Percentiles rank a stretch among this genome's conserved stretches.
These are phyloP conservation scores for Lactarius trivialis DNA, from an alignment of 768 basidiomycete species.

Conservation along the genomic window DNA sequence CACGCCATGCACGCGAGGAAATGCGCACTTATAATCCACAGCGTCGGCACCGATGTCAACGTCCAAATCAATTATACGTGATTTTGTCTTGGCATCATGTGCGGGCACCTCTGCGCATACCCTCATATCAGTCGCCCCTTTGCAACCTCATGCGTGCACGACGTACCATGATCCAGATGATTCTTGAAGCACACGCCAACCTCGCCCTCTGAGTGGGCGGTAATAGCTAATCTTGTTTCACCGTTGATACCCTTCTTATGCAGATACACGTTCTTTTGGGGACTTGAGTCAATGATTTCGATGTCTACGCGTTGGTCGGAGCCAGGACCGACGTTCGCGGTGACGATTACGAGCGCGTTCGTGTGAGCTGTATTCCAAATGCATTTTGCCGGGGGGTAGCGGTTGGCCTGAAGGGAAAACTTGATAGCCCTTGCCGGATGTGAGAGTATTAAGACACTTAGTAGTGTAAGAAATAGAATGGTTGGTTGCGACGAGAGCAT, in stretches of 20 bases:
- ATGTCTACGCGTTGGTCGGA: slow-evolving; percentile 81
- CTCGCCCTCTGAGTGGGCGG: slow-evolving; percentile 88
- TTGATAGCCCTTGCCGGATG: slow-evolving; percentile 61
- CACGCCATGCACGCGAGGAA: background rate
- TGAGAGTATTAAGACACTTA: slow-evolving; percentile 27
- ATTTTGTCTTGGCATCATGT: slow-evolving; percentile 43
- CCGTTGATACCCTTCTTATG: slow-evolving; percentile 82
- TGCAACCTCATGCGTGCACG: background rate
- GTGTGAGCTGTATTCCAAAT: slow-evolving; percentile 92
- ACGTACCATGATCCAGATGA: slow-evolving; percentile 63
- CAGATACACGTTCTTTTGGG: slow-evolving; percentile 82
- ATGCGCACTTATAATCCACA: slow-evolving; percentile 91
- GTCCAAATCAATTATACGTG: slow-evolving; percentile 82
- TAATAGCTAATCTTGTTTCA: slow-evolving; percentile 90
- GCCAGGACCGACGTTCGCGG: slow-evolving; percentile 82
- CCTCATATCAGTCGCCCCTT: background rate
- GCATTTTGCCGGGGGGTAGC: slow-evolving; percentile 75
- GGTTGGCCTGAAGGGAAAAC: slow-evolving; percentile 66
- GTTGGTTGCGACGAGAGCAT: slow-evolving; percentile 17
- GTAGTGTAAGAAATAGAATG: slow-evolving; percentile 11
- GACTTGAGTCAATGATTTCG: slow-evolving; percentile 86
- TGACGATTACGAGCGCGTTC: slow-evolving; percentile 89
- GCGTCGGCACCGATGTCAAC: slow-evolving; percentile 98
- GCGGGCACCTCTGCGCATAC: slow-evolving; percentile 17
- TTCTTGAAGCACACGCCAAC: slow-evolving; percentile 96